phyloP scores from a whole-genome alignment of 306 rosid genomes.

The Cucumis cinereus region DNA sequence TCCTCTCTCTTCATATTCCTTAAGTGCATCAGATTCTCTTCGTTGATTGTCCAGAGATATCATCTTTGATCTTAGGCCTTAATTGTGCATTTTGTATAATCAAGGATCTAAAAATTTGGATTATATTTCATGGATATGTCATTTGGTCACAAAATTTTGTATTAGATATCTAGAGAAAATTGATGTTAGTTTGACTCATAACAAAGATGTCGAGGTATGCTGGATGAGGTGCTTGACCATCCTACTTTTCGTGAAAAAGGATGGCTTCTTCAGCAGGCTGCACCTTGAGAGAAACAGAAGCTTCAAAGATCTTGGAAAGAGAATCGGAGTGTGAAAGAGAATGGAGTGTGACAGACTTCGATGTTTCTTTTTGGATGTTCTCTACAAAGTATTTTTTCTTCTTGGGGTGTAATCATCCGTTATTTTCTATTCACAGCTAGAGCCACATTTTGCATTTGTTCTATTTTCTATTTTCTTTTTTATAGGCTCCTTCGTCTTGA shows the following conservation, averaged over 20 bases:
- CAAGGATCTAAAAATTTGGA: not conserved
- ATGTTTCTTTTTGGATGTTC: not conserved
- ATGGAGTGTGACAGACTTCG: not conserved
- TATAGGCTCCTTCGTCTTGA: not conserved
- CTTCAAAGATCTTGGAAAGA: not conserved
- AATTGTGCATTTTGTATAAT: not conserved
- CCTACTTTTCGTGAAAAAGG: not conserved
- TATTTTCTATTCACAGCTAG: not conserved
- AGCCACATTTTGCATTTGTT: not conserved
- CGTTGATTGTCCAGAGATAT: not conserved
- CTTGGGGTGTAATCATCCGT: not conserved
- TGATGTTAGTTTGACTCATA: not conserved
- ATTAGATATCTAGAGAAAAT: not conserved
- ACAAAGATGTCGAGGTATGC: not conserved
- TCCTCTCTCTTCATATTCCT: not conserved
- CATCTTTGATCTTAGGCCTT: not conserved
- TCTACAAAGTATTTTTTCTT: not conserved
- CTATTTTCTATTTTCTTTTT: not conserved
- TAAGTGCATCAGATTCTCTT: no score
- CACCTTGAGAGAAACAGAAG: not conserved
- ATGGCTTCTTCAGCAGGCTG: not conserved
- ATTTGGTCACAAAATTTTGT: not conserved
- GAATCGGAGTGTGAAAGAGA: not conserved
- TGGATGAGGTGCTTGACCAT: not conserved
- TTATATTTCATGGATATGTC: not conserved